phyloP scores from a whole-genome alignment of 306 rosid genomes.

The Quercus agrifolia region DNA sequence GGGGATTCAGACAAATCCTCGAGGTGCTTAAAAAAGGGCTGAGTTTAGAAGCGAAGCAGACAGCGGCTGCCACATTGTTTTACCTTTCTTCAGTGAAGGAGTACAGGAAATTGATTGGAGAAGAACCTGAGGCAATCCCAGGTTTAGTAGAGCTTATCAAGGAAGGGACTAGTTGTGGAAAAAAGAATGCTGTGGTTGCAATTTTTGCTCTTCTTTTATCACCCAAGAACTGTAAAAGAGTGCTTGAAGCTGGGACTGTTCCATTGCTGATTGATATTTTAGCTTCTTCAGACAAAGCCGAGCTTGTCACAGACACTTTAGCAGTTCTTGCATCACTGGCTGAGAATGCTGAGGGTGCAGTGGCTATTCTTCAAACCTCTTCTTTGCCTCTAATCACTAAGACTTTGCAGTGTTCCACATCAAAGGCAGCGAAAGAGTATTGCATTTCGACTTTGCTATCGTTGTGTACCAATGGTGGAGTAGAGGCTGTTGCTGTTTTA shows the following conservation, averaged over 20 bases:
- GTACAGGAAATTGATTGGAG: slow-evolving; percentile 56
- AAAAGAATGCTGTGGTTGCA: slow-evolving; percentile 72
- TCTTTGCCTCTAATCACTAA: slow-evolving; percentile 31
- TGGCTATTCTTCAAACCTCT: slow-evolving; percentile 27
- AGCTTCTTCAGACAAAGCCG: slow-evolving; percentile 38
- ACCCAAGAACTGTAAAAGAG: slow-evolving; percentile 47
- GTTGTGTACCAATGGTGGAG: slow-evolving; percentile 53
- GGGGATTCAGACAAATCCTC: slow-evolving; percentile 47
- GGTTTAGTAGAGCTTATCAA: slow-evolving; percentile 49
- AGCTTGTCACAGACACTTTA: slow-evolving; percentile 47
- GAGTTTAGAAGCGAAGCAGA: slow-evolving; percentile 51
- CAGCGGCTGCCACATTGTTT: slow-evolving; percentile 64
- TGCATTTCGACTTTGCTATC: slow-evolving; percentile 58
- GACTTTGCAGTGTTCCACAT: slow-evolving; percentile 24
- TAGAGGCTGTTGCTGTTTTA: slow-evolving; percentile 42
- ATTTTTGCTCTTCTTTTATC: slow-evolving; percentile 57
- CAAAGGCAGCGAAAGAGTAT: slow-evolving; percentile 49
- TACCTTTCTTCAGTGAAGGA: slow-evolving; percentile 61
- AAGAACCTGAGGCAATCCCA: slow-evolving; percentile 42
- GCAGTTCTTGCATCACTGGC: slow-evolving; percentile 61
- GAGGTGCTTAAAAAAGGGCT: slow-evolving; percentile 44
- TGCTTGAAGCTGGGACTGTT: slow-evolving; percentile 47
- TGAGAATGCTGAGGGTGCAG: slow-evolving; percentile 54
- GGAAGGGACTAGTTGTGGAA: slow-evolving; percentile 62
- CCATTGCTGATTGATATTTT: slow-evolving; percentile 43